phyloP scores from a whole-genome alignment of 2,329 filamentous ascomycete genomes.

The Fusarium hainanense region DNA sequence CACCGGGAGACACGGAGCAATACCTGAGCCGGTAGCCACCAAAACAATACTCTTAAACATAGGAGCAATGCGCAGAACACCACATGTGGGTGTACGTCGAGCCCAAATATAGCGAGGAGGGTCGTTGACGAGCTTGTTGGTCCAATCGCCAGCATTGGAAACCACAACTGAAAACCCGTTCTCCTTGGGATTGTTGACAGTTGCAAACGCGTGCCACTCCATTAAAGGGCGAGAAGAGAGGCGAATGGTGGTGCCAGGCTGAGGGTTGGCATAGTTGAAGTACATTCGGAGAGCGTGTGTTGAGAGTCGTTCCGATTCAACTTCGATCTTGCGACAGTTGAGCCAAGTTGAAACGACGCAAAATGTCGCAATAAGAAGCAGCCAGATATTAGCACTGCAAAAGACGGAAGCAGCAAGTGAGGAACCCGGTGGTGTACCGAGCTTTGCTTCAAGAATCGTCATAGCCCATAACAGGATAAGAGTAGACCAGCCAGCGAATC shows the following conservation, averaged over 20 bases:
- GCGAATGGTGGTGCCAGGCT: slow-evolving; percentile 58
- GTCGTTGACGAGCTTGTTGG: slow-evolving; percentile 66
- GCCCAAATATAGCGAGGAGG: slow-evolving; percentile 71
- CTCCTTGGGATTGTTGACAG: slow-evolving; percentile 66
- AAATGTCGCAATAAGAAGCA: slow-evolving; percentile 68
- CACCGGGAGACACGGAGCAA: slow-evolving; percentile 66
- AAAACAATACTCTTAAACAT: slow-evolving; percentile 71
- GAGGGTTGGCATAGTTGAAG: slow-evolving; percentile 67
- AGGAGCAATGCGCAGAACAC: slow-evolving; percentile 71
- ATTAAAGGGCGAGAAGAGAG: slow-evolving; percentile 68
- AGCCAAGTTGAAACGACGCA: slow-evolving; percentile 76
- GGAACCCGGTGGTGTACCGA: slow-evolving; percentile 61
- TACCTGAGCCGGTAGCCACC: slow-evolving; percentile 76
- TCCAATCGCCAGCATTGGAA: slow-evolving; percentile 75
- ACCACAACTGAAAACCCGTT: slow-evolving; percentile 71
- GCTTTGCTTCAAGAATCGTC: slow-evolving; percentile 65
- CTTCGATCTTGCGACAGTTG: slow-evolving; percentile 70
- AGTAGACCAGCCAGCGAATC: slow-evolving; percentile 33
- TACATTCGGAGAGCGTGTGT: slow-evolving; percentile 75
- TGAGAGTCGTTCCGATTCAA: slow-evolving; percentile 72
- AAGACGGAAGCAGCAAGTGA: slow-evolving; percentile 44
- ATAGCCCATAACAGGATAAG: slow-evolving; percentile 29
- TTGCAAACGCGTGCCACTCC: slow-evolving; percentile 79
- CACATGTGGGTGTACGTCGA: slow-evolving; percentile 70
- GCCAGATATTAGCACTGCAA: slow-evolving; percentile 65